Percentiles rank a stretch among this genome's conserved stretches.
Evolutionary conservation across 345 rosid species (phyloP).

Genomic region (Eucalyptus regnans): DNA sequence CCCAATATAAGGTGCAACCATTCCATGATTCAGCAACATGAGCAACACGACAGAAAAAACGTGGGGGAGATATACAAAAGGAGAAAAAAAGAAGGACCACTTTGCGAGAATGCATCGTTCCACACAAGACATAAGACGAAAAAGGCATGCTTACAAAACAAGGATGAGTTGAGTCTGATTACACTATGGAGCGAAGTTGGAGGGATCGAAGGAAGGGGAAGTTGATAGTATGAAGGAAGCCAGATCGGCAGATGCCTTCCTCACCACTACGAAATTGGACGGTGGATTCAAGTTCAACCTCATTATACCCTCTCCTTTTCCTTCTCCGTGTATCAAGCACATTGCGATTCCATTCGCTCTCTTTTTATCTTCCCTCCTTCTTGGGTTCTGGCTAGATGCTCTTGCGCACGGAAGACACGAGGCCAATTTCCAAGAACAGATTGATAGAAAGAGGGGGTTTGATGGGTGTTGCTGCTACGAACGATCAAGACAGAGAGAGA

Average conservation of each 20-base stretch:
- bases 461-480: background rate
- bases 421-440: background rate
- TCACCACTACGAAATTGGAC: slow-evolving; percentile 69
- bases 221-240: slow-evolving; percentile 43
- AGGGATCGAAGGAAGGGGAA: slow-evolving; percentile 49
- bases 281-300: slow-evolving; percentile 19
- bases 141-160: background rate
- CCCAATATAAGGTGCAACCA: background rate
- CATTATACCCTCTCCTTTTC: background rate
- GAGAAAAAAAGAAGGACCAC: no score
- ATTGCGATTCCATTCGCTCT: background rate
- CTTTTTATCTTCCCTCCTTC: background rate
- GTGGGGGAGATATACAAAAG: background rate
- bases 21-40: background rate
- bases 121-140: background rate
- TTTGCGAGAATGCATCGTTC: background rate
- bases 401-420: background rate
- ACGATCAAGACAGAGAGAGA: background rate
- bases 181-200: slow-evolving; percentile 70
- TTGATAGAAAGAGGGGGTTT: background rate
- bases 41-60: background rate
- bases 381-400: background rate
- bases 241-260: slow-evolving; percentile 63
- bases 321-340: background rate
- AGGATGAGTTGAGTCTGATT: background rate